A percentile compares a stretch with the other conserved stretches of the same genome.
Evolutionary conservation across 164 flowering plant species (phyloP).

Genomic region (Platanus orientalis): DNA sequence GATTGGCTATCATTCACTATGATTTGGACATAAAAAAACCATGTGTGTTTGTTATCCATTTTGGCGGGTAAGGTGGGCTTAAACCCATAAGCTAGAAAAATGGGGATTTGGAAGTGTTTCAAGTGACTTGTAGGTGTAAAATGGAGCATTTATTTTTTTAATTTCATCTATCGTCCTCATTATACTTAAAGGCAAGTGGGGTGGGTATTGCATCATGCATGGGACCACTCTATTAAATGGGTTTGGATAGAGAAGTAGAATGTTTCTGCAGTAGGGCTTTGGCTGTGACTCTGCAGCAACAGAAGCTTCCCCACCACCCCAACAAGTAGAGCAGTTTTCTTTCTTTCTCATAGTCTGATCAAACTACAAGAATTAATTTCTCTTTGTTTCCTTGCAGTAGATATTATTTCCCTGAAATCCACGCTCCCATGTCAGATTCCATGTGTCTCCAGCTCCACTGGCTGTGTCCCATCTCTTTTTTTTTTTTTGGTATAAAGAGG

Average conservation of each 20-base stretch:
- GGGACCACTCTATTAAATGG: constrained; percentile 25
- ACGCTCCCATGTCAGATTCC: constrained; percentile 42
- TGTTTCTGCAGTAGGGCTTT: constrained; percentile 22
- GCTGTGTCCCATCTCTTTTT: too few relatives aligned
- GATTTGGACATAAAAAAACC: too few relatives aligned
- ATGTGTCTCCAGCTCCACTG: constrained; percentile 33
- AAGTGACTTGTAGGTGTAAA: not conserved
- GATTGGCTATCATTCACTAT: too few relatives aligned
- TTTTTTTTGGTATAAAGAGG: too few relatives aligned
- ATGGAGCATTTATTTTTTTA: not conserved
- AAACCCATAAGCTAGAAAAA: constrained; percentile 6
- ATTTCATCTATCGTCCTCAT: not conserved
- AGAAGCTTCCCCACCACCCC: constrained; percentile 17
- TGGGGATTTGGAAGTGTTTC: constrained; percentile 3
- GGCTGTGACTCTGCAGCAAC: constrained; percentile 23
- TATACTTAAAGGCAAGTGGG: not conserved
- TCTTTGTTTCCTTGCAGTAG: constrained; percentile 16
- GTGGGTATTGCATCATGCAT: constrained; percentile 4
- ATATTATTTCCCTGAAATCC: constrained; percentile 13
- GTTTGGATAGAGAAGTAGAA: constrained; percentile 32
- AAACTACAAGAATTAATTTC: constrained; percentile 20
- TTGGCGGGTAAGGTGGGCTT: not conserved
- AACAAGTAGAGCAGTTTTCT: not conserved
- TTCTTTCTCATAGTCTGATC: constrained; percentile 12
- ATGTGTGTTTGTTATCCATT: too few relatives aligned